Base-by-base conservation (phyloP, 2,329 filamentous ascomycete genomes). In the Whalleya microplaca region DNA sequence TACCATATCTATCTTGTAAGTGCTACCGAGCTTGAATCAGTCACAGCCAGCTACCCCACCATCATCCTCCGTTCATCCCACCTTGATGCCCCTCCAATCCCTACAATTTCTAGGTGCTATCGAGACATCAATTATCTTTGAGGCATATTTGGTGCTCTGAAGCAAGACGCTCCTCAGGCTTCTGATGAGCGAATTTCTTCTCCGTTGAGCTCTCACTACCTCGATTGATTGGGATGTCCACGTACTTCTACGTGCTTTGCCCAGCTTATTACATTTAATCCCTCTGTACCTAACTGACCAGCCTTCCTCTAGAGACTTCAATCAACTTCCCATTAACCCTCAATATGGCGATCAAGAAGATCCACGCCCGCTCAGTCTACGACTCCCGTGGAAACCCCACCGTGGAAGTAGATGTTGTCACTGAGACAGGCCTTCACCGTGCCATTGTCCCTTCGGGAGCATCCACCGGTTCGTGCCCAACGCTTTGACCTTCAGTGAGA, bases 351-450 rank as follows among this genome's bases (percentile, higher is more conserved):
- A 91, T 95, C 79, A 87, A 87, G 78, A 94, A 93, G 84, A 85
- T 95, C 75, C 90, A 93, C 85, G 91, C 90, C 74, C 90, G 95
- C 76, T 93, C 89, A 74, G 92, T 99, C 83, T 99, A 94, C 87
- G 95, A 99, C 86, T 98, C 95, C 78, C 94, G 95, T 76, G 86
- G 86, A 76, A 99, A 99, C 88, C 95, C 95, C 73, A 99, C 95
- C 75, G 94, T 97, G 74, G 94, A 98, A 85, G 94, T 98, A 72
- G 94, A 97, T 77, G 87, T 97, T 71, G 90, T 96, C 80, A 97
- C 93, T 70, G 92, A 96, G 83, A 96, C 90, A 71, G 94, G 94
- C 74, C 88, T 98, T 64, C 93, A 97, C 87, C 92, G 94, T 75
- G 93, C 94, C 76, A 97, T 97, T 76, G 94, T 98, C 64, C 94